Base-by-base conservation (phyloP, 1,284 basidiomycete species). In the Mycena citricolor region DNA sequence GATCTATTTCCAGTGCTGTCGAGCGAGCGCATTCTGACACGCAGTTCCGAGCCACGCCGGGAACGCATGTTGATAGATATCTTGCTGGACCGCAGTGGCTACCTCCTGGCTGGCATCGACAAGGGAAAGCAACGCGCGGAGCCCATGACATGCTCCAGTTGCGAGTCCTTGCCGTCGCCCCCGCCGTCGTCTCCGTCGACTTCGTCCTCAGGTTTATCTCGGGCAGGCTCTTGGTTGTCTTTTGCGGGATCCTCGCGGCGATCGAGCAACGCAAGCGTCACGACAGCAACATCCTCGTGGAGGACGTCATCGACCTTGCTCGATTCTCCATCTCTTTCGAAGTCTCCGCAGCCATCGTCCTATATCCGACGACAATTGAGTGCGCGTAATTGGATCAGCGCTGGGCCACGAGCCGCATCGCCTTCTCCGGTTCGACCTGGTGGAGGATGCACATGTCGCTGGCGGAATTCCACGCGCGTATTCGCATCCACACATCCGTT, bases 141-240 rank as follows among this genome's bases (percentile, higher is more conserved):
- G n/a, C 51, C 38, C 10, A 21, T 21, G 14, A 26, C 22, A 2
- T 48, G 44, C n/a, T n/a, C 14, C 23, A 13, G 26, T 28, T 22
- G 11, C 26, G 36, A 24, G 14, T 19, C 21, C 16, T 26, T 34
- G n/a, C 13, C 39, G 10, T 26, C 39, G 2, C 16, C 37, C 7
- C 22, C 43, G 2, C 29, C 42, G n/a, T 23, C 38, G 14, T 32
- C 39, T 1, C n/a, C 48, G 1, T 63, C 66, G 8, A 59, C 63
- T 8, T 64, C 64, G 8, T 48, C 59, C 11, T 63, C 68, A 0
- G 57, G 46, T 26, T 41, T 68, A 17, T 69, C 70, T 2, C 71
- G 74, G 29, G 69, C 77, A 16, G 67, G 69, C 34, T 81, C 77
- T 0, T 80, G 77, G 78, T 67, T 79, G 29, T 77, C 79, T 16